A percentile compares a stretch with the other conserved stretches of the same genome.
These are phyloP conservation scores for Rhodamnia argentea DNA, from an alignment of 345 rosid species.

Conservation along the genomic window DNA sequence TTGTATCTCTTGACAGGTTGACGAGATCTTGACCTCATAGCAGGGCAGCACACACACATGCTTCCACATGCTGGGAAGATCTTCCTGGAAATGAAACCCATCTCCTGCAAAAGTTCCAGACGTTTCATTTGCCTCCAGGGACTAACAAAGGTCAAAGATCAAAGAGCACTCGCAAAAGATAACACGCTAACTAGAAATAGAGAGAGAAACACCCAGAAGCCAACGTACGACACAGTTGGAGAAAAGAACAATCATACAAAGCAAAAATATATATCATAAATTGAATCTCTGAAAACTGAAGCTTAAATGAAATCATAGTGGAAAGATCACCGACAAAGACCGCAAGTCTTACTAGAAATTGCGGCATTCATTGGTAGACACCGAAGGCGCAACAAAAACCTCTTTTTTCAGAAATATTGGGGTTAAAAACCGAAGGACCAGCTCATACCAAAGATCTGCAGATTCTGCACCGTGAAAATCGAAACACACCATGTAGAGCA, in stretches of 20 bases:
- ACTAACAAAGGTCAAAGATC: neutral
- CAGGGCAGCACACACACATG: slow-evolving; percentile 97
- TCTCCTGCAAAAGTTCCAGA: slow-evolving; percentile 29
- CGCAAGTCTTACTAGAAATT: neutral
- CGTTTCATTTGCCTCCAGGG: neutral
- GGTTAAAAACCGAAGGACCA: neutral
- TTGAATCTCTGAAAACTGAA: neutral
- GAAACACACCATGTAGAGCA: neutral
- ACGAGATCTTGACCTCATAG: slow-evolving; percentile 93
- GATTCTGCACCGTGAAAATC: neutral
- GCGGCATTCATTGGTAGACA: neutral
- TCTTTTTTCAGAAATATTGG: neutral
- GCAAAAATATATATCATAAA: neutral
- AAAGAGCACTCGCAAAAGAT: neutral
- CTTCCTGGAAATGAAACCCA: slow-evolving; percentile 90
- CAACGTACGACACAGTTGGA: neutral
- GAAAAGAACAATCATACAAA: neutral
- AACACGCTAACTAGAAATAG: neutral
- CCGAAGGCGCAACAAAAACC: neutral
- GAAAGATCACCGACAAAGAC: neutral
- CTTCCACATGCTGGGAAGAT: slow-evolving; percentile 92
- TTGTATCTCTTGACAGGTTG: slow-evolving; percentile 98
- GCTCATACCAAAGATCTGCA: neutral
- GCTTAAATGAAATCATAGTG: neutral
- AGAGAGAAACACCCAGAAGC: neutral